Evolutionary conservation across 2,329 filamentous ascomycete species (phyloP).

Genomic region (Lachnellula hyalina): DNA sequence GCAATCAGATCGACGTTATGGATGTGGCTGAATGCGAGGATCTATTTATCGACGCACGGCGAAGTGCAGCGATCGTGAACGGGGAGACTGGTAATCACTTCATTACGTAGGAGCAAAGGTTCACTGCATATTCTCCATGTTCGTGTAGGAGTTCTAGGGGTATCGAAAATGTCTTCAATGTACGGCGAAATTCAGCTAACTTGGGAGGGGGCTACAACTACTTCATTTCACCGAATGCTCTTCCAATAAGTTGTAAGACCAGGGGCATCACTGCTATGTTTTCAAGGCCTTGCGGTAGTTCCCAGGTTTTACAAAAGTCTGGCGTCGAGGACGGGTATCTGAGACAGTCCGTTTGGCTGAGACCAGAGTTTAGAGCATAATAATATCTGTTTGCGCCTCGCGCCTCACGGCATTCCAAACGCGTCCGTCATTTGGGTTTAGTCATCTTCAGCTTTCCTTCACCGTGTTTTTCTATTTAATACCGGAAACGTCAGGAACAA

Average conservation of each 20-base stretch:
- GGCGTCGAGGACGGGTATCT: slow-evolving; percentile 7
- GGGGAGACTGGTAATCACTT: slow-evolving; percentile 60
- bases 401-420: slow-evolving; percentile 12
- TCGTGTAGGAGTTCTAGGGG: slow-evolving; percentile 37
- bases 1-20: slow-evolving; percentile 68
- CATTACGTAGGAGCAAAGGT: slow-evolving; percentile 26
- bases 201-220: slow-evolving; percentile 56
- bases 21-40: slow-evolving; percentile 80
- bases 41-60: slow-evolving; percentile 75
- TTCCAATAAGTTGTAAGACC: slow-evolving; percentile 1
- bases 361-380: slow-evolving; percentile 8
- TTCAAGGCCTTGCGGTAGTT: slow-evolving; percentile 1
- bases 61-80: slow-evolving; percentile 66
- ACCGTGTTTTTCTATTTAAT: slow-evolving; percentile 3
- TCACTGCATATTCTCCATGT: neutral
- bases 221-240: slow-evolving; percentile 39
- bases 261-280: neutral
- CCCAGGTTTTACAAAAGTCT: slow-evolving; percentile 8
- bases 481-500: slow-evolving; percentile 24
- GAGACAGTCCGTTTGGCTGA: slow-evolving; percentile 13
- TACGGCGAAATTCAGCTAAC: slow-evolving; percentile 68
- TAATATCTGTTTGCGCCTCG: slow-evolving; percentile 12
- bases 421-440: slow-evolving; percentile 11
- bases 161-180: slow-evolving; percentile 78
- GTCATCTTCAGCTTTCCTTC: slow-evolving; percentile 9